These are phyloP conservation scores for Suhomyces taliae DNA, from an alignment of 1,139 yeast genomes.

Conservation along the genomic window DNA sequence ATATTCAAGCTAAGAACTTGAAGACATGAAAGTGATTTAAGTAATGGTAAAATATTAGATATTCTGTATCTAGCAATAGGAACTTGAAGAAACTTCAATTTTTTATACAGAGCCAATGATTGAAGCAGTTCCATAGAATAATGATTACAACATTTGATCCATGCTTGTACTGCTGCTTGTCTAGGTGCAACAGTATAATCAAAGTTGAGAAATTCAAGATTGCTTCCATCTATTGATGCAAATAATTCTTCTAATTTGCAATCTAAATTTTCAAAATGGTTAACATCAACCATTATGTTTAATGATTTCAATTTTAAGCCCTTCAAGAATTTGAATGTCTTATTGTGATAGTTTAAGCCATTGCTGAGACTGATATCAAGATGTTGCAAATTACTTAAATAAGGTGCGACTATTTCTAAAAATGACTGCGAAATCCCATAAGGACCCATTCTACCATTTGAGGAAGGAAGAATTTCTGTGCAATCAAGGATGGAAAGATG, in stretches of 20 bases:
- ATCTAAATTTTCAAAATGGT: conserved; percentile 17
- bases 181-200: conserved; percentile 10
- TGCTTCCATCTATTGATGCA: conserved; percentile 5
- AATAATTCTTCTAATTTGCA: conserved; percentile 10
- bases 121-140: conserved; percentile 2
- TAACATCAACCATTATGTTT: conserved; percentile 16
- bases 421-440: conserved; percentile 7
- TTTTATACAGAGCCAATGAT: not conserved
- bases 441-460: conserved; percentile 1
- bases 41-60: conserved; percentile 5
- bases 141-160: conserved; percentile 1
- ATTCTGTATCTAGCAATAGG: conserved; percentile 8
- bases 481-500: conserved; percentile 8
- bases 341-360: conserved; percentile 18
- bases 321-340: conserved; percentile 13
- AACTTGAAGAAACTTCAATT: conserved; percentile 13
- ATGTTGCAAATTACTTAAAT: conserved; percentile 11
- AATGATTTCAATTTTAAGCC: conserved; percentile 11
- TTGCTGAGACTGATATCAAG: conserved; percentile 20
- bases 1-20: conserved; percentile 2
- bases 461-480: conserved; percentile 2
- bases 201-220: conserved; percentile 11
- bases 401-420: conserved; percentile 13
- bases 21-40: not conserved
- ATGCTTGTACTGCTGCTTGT: not conserved